Percentiles rank a stretch among this genome's conserved stretches.
Conservation (phyloP, 2,329 filamentous ascomycete species). For the Cytospora schulzeri region DNA sequence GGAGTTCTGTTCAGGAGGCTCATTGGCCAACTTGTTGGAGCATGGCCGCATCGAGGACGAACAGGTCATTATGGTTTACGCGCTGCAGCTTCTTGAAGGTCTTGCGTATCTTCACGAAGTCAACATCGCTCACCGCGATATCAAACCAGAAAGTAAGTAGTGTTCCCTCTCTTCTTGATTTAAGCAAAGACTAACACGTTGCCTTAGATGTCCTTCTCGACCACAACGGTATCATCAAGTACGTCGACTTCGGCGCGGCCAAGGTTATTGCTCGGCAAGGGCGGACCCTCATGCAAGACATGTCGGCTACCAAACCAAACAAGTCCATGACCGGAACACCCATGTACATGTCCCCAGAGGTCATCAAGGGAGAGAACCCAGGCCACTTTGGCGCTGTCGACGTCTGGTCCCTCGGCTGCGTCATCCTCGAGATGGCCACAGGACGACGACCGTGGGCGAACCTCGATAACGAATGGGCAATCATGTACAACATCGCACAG, state of each 20-base stretch:
- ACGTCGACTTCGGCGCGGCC: slow-evolving; percentile 96
- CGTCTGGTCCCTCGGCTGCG: slow-evolving; percentile 95
- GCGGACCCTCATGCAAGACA: slow-evolving; percentile 74
- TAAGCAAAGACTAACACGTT: slow-evolving; percentile 24
- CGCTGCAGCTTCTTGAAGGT: slow-evolving; percentile 89
- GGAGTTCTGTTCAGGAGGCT: slow-evolving; percentile 98
- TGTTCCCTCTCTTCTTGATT: neutral
- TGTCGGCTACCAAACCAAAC: slow-evolving; percentile 66
- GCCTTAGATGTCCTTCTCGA: slow-evolving; percentile 84
- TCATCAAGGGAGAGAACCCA: slow-evolving; percentile 85
- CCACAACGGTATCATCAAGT: slow-evolving; percentile 98
- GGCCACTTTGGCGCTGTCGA: slow-evolving; percentile 86
- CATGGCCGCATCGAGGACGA: slow-evolving; percentile 98
- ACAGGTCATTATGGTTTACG: slow-evolving; percentile 95
- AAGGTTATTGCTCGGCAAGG: slow-evolving; percentile 96
- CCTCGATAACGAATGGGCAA: slow-evolving; percentile 98
- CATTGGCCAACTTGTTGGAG: slow-evolving; percentile 84
- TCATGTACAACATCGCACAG: slow-evolving; percentile 99
- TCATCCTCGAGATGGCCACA: slow-evolving; percentile 96
- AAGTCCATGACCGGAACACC: slow-evolving; percentile 96
- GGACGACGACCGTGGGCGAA: slow-evolving; percentile 92
- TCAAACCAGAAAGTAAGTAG: slow-evolving; percentile 89
- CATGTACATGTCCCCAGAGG: slow-evolving; percentile 99
- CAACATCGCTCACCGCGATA: slow-evolving; percentile 91
- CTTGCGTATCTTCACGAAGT: slow-evolving; percentile 91